Evolutionary conservation across 192 early-diverging fungal genomes (phyloP).

Genomic region (Cetraspora pellucida): DNA sequence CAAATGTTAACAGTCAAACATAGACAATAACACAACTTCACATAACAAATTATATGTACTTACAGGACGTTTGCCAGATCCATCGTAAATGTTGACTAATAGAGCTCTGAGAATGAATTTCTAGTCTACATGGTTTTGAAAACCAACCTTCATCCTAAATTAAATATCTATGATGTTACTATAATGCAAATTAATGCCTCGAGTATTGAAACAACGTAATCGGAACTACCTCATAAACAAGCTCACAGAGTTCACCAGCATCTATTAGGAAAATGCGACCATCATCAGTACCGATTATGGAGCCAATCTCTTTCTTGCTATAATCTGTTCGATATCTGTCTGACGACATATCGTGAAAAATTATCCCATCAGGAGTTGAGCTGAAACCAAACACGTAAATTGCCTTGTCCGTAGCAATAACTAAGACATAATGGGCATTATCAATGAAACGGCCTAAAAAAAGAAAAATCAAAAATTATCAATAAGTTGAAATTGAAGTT

Average conservation of each 20-base stretch:
- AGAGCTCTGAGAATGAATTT: neutral
- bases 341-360: conserved; percentile 24
- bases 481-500: neutral
- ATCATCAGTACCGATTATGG: conserved; percentile 22
- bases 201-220: neutral
- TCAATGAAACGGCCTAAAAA: conserved; percentile 10
- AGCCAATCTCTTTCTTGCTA: conserved; percentile 12
- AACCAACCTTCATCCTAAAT: conserved; percentile 27
- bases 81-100: neutral
- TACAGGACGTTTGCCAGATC: neutral
- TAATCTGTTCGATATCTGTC: conserved; percentile 5
- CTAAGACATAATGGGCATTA: conserved; percentile 21
- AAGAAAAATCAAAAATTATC: neutral
- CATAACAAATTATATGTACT: neutral
- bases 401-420: conserved; percentile 16
- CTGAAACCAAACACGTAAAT: conserved; percentile 12
- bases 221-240: neutral
- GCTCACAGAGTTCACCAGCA: conserved; percentile 20
- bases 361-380: neutral
- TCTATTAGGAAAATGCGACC: conserved; percentile 22
- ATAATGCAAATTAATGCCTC: neutral
- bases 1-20: neutral
- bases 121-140: conserved; percentile 3
- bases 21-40: neutral
- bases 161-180: neutral